Evolutionary conservation across 2,329 filamentous ascomycete genomes (phyloP), one percentile per base, ranked within the genome.

Genomic region (Aspergillus tubingensis): DNA sequence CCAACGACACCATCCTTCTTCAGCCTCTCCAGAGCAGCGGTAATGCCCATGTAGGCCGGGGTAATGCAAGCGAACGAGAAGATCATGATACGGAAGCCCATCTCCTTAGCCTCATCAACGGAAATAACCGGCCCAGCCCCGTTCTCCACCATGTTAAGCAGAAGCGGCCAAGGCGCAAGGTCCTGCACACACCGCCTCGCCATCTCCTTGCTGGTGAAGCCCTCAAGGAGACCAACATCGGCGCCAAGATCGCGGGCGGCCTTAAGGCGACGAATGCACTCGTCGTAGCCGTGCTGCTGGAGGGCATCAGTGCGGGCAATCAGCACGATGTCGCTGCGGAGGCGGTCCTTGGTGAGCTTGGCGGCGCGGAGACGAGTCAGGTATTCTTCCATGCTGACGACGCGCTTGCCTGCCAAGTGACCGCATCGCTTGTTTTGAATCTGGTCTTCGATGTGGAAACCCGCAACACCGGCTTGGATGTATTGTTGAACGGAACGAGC

Each of bases 391-490:
- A 68, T 53, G 13, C 68, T 62, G 17, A 79, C 76, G 5, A 79
- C 73, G 27, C 73, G 72, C 60, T 79, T 79, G 30, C 76, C 76
- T 1, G 70, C 69, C 2, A 79, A 70, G 57, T 79, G 76, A 3
- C 77, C 76, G 59, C 77, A 79, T 3, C 75, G 71, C 57, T 79
- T 79, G 54, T 74, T 77, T 59, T 72, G 69, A 25, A 85, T 79
- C 66, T 86, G 82, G 70, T 86, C 84, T 70, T 86, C 84, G 58
- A 86, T 81, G 62, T 86, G 84, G 44, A 85, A 76, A 1, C 80
- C 84, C 2, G 84, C 83, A 2, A 86, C 80, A 5, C 83, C 83
- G 2, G 82, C 77, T 53, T 79, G 78, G 47, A 80, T 80, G 68
- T 85, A 85, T 32, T 79, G 73, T 19, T 77, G 74, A 1, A 83